Conservation (phyloP, 2,329 filamentous ascomycete genomes). For the Emydomyces testavorans region DNA sequence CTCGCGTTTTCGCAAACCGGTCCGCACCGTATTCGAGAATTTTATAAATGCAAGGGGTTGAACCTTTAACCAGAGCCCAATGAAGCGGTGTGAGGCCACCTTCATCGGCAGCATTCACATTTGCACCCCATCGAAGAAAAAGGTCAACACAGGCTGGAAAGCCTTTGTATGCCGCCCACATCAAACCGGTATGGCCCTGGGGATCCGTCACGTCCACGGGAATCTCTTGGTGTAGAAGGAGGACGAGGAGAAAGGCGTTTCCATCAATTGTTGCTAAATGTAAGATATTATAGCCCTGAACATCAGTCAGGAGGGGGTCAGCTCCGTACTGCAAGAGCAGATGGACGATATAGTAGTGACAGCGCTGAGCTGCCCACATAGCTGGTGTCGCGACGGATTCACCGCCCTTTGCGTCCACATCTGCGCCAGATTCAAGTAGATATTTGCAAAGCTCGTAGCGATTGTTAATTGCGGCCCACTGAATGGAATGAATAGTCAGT, state of each 20-base stretch:
- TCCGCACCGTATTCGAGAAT: constrained; percentile 92
- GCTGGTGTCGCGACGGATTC: constrained; percentile 88
- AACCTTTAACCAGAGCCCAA: constrained; percentile 93
- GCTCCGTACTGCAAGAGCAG: constrained; percentile 83
- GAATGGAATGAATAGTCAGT: constrained; percentile 18
- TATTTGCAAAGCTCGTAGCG: constrained; percentile 96
- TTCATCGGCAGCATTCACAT: constrained; percentile 80
- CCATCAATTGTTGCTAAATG: constrained; percentile 96
- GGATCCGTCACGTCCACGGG: constrained; percentile 82
- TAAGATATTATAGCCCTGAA: constrained; percentile 94
- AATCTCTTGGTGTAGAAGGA: constrained; percentile 89
- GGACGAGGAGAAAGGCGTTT: constrained; percentile 76
- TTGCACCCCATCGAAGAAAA: constrained; percentile 88
- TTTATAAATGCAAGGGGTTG: constrained; percentile 78
- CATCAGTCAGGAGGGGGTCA: constrained; percentile 81
- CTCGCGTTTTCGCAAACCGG: constrained; percentile 75
- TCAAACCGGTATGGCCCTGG: constrained; percentile 84
- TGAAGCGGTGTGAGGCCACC: constrained; percentile 90
- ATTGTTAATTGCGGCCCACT: constrained; percentile 99
- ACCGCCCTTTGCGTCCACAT: constrained; percentile 90
- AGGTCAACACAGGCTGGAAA: constrained; percentile 85
- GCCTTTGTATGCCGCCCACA: constrained; percentile 99
- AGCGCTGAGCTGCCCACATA: constrained; percentile 93
- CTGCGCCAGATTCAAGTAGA: constrained; percentile 71
- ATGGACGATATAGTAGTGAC: constrained; percentile 93